These are phyloP conservation scores for Dioscorea zingiberensis DNA, from an alignment of 106 monocot species.

Conservation along the genomic window DNA sequence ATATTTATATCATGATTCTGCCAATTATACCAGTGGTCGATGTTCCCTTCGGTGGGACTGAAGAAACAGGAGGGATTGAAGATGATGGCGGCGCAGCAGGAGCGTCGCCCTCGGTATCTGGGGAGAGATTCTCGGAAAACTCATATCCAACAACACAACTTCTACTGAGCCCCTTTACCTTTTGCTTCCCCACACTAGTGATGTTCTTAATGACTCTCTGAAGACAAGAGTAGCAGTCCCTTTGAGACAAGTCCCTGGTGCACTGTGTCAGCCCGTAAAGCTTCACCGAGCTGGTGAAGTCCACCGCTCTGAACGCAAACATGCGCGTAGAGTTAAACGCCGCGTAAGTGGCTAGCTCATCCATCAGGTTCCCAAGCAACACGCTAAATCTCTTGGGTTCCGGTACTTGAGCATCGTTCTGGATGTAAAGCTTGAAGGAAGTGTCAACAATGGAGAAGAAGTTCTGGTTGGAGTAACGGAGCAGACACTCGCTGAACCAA, in stretches of 20 bases:
- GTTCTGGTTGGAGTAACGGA: conserved; percentile 6
- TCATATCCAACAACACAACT: conserved; percentile 11
- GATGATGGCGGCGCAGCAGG: background rate
- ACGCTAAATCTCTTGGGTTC: background rate
- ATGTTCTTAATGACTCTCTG: background rate
- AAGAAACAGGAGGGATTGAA: background rate
- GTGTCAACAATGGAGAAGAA: background rate
- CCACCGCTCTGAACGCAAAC: conserved; percentile 2
- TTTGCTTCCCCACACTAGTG: background rate
- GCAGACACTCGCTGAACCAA: conserved; percentile 7
- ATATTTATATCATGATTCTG: too few species aligned
- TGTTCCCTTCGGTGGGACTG: too few species aligned
- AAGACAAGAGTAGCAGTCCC: conserved; percentile 2
- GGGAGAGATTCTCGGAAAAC: background rate
- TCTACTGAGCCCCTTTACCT: background rate
- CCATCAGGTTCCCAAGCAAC: conserved; percentile 2
- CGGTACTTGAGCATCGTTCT: background rate
- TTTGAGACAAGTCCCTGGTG: conserved; percentile 15
- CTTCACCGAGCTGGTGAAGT: conserved; percentile 1
- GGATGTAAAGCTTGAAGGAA: too few species aligned
- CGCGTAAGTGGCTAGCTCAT: background rate
- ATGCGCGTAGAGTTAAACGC: conserved; percentile 2
- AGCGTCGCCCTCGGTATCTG: background rate
- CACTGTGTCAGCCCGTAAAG: conserved; percentile 16
- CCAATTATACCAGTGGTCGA: too few species aligned